Conservation (phyloP, 305 asterid genomes). For the Fraxinus sp. region DNA sequence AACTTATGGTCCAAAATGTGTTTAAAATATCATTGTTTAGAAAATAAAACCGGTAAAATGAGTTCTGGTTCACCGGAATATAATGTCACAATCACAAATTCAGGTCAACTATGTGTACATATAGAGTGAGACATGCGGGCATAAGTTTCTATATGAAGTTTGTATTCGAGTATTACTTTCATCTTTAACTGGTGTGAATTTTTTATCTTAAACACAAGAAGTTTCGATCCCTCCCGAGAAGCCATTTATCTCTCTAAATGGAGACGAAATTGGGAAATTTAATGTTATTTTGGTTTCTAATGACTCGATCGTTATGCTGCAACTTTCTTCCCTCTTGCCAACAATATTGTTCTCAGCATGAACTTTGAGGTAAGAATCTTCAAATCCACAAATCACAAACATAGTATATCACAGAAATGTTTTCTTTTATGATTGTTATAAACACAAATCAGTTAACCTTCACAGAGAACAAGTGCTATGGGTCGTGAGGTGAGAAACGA, state of each 20-base stretch:
- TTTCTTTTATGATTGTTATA: not conserved
- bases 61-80: not conserved
- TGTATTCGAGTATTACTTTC: not conserved
- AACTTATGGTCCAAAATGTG: not conserved
- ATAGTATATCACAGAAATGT: too few relatives aligned
- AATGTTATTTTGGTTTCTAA: constrained; percentile 36
- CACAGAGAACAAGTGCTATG: constrained; percentile 35
- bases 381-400: too few relatives aligned
- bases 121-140: not conserved
- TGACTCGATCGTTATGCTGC: constrained; percentile 29
- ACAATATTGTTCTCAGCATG: constrained; percentile 41
- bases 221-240: constrained; percentile 42
- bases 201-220: constrained; percentile 11
- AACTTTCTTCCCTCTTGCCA: constrained; percentile 39
- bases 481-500: constrained; percentile 42
- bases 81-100: not conserved
- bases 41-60: not conserved
- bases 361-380: constrained; percentile 39
- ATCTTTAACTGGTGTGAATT: not conserved
- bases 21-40: not conserved
- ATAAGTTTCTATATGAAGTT: not conserved
- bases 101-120: not conserved
- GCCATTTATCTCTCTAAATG: constrained; percentile 47
- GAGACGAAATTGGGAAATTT: constrained; percentile 38
- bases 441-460: constrained; percentile 34